A percentile compares a stretch with the other conserved stretches of the same genome.
Conservation (phyloP, 2,329 filamentous ascomycete species). For the Colletotrichum theobromicola region DNA sequence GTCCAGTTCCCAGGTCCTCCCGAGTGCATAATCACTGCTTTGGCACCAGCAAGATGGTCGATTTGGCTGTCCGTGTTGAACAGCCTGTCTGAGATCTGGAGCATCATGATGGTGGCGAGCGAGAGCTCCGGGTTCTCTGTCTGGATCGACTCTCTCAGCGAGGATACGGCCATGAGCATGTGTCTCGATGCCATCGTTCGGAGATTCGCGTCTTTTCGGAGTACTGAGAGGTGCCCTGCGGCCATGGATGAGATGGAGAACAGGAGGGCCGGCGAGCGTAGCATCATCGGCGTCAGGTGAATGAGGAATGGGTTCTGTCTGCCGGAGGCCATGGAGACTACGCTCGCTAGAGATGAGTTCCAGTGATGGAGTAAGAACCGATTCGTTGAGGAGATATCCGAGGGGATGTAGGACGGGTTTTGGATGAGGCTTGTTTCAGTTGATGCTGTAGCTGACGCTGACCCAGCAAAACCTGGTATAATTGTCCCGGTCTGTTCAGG, state of each 20-base stretch:
- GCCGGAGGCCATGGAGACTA: constrained; percentile 32
- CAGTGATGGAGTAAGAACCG: constrained; percentile 33
- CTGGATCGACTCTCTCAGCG: background rate
- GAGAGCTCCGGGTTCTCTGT: constrained; percentile 27
- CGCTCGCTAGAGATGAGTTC: constrained; percentile 27
- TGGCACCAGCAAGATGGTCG: constrained; percentile 34
- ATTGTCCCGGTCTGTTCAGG: background rate
- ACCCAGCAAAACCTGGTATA: background rate
- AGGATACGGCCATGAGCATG: constrained; percentile 25
- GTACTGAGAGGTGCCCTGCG: constrained; percentile 32
- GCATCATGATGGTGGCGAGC: constrained; percentile 33
- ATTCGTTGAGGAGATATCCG: constrained; percentile 1
- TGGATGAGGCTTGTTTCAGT: background rate
- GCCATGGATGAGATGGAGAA: constrained; percentile 34
- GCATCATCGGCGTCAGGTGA: constrained; percentile 34
- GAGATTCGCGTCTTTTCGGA: constrained; percentile 26
- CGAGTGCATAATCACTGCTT: constrained; percentile 28
- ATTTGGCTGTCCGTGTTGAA: constrained; percentile 31
- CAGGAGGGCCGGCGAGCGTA: constrained; percentile 29
- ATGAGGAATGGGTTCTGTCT: constrained; percentile 32
- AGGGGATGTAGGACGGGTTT: background rate
- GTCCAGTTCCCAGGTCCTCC: constrained; percentile 22
- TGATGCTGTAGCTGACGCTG: background rate
- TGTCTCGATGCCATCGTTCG: constrained; percentile 26
- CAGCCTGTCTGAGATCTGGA: constrained; percentile 34